phyloP scores from a whole-genome alignment of 306 rosid species.

The Pyrus betulifolia region DNA sequence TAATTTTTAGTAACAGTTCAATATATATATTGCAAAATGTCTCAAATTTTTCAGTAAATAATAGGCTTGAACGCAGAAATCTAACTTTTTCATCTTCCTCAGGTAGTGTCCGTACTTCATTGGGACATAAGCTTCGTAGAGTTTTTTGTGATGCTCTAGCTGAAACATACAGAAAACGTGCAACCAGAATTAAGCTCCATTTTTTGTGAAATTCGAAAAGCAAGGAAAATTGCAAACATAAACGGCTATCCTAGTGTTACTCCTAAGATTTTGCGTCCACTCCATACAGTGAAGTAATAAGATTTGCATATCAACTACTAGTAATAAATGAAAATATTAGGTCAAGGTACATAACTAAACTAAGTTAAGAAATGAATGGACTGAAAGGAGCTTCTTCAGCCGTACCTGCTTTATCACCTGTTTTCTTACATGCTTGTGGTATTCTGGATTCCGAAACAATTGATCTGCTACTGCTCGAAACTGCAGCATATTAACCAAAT shows the following conservation, averaged over 20 bases:
- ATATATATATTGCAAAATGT: conserved; percentile 7
- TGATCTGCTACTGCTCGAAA: conserved; percentile 99
- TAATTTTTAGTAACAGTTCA: conserved; percentile 19
- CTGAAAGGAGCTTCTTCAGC: background rate
- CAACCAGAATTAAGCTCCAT: background rate
- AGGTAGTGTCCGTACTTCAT: conserved; percentile 78
- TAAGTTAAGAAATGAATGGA: conserved; percentile 9
- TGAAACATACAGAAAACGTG: conserved; percentile 20
- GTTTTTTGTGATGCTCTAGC: conserved; percentile 72
- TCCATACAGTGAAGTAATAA: background rate
- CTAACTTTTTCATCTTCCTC: conserved; percentile 89
- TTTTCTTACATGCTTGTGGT: conserved; percentile 92
- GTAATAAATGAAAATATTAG: background rate
- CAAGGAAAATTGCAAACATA: background rate
- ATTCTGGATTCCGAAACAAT: conserved; percentile 66
- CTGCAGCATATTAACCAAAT: conserved; percentile 38
- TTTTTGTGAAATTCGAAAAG: background rate
- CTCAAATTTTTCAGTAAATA: conserved; percentile 19
- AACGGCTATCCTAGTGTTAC: background rate
- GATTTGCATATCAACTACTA: background rate
- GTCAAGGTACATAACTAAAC: background rate
- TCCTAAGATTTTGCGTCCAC: background rate
- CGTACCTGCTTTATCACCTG: conserved; percentile 86
- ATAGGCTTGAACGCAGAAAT: conserved; percentile 27
- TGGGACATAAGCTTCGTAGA: conserved; percentile 85